Conservation (phyloP, 306 rosid genomes). For the Quercus dentata region DNA sequence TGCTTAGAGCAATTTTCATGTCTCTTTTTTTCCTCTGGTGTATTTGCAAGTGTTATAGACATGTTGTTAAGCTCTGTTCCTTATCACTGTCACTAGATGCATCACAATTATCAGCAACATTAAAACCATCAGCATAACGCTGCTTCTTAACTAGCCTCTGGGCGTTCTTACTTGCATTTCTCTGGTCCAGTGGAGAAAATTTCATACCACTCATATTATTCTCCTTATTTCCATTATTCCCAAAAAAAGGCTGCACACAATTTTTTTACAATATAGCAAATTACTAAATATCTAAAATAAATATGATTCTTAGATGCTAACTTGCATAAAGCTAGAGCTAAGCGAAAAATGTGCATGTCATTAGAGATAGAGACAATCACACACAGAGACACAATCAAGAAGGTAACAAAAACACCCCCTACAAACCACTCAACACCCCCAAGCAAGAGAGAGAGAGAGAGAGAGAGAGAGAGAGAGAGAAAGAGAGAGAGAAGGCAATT, state of each 20-base stretch:
- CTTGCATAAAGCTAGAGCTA: background rate
- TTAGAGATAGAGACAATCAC: background rate
- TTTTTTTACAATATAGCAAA: background rate
- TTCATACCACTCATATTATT: conserved; percentile 42
- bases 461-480: too few species aligned
- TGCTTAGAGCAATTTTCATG: conserved; percentile 91
- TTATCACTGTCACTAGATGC: conserved; percentile 89
- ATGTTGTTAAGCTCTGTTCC: conserved; percentile 69
- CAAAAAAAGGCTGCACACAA: conserved; percentile 53
- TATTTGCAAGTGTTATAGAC: conserved; percentile 65
- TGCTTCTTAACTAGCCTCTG: conserved; percentile 77
- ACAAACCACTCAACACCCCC: background rate
- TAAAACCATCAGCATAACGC: conserved; percentile 53
- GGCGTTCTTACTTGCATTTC: conserved; percentile 44
- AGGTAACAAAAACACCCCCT: background rate
- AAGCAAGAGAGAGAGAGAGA: background rate
- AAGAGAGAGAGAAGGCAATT: too few species aligned
- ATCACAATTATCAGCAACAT: conserved; percentile 57
- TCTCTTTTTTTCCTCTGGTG: conserved; percentile 91
- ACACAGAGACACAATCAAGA: background rate
- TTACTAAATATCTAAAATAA: background rate
- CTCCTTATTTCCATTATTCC: conserved; percentile 53
- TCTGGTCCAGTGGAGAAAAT: conserved; percentile 52
- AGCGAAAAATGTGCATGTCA: background rate
- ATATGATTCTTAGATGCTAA: background rate